phyloP scores from a whole-genome alignment of 2,329 filamentous ascomycete genomes.

The Reticulascus tulasneorum region DNA sequence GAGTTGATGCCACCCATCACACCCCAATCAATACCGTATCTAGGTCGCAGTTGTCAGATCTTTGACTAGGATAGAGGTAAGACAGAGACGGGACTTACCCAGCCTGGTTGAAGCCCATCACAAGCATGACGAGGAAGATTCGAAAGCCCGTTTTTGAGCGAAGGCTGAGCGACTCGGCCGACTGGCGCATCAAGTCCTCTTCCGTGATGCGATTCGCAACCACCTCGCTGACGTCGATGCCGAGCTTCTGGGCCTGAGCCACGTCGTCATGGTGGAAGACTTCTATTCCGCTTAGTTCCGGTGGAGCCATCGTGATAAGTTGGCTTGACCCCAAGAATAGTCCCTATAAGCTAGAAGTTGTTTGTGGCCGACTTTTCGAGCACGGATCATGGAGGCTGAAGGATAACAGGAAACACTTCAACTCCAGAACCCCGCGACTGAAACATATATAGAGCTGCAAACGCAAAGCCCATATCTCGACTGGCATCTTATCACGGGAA shows the following conservation, averaged over 20 bases:
- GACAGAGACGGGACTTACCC: conserved; percentile 17
- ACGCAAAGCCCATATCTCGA: too few relatives aligned
- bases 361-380: too few relatives aligned
- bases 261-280: conserved; percentile 21
- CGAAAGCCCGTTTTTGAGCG: conserved; percentile 36
- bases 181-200: conserved; percentile 38
- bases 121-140: conserved; percentile 36
- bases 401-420: too few relatives aligned
- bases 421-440: too few relatives aligned
- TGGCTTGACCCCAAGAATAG: too few relatives aligned
- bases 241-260: conserved; percentile 25
- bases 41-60: neutral
- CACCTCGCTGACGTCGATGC: conserved; percentile 37
- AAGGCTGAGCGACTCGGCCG: conserved; percentile 33
- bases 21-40: conserved; percentile 44
- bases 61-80: too few relatives aligned
- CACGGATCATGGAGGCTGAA: too few relatives aligned
- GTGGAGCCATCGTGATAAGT: conserved; percentile 13
- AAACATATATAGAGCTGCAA: too few relatives aligned
- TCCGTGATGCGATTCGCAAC: conserved; percentile 40
- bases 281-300: conserved; percentile 11
- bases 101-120: conserved; percentile 43
- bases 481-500: too few relatives aligned
- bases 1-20: conserved; percentile 44
- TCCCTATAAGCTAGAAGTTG: too few relatives aligned